Evolutionary conservation across 1,139 yeast genomes (phyloP).

Genomic region (Kurtzmaniella natalensis): DNA sequence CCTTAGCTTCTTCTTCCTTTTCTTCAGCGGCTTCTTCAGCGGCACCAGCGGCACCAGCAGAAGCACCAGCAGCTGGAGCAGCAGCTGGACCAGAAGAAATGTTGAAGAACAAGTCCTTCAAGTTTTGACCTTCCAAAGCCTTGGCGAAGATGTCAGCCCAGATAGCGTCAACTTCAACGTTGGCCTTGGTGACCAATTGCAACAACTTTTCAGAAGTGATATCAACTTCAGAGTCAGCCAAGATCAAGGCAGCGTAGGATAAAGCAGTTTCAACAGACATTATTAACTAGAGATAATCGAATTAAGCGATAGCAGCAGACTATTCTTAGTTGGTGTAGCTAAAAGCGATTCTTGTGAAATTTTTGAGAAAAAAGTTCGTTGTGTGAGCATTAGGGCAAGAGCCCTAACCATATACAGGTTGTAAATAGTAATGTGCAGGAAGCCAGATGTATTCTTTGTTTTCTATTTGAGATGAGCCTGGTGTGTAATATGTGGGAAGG

Average conservation of each 20-base stretch:
- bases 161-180: slow-evolving; percentile 50
- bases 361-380: slow-evolving; percentile 1
- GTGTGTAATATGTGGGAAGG: neutral
- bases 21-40: slow-evolving; percentile 49
- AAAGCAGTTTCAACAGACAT: slow-evolving; percentile 83
- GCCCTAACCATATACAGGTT: no score
- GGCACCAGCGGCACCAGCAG: slow-evolving; percentile 53
- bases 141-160: slow-evolving; percentile 82
- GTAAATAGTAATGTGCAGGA: neutral
- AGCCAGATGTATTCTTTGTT: no score
- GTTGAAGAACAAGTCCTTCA: slow-evolving; percentile 73
- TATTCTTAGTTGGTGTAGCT: slow-evolving; percentile 47
- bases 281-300: slow-evolving; percentile 43
- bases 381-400: slow-evolving; percentile 3
- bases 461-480: neutral
- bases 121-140: slow-evolving; percentile 76
- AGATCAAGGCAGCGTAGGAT: slow-evolving; percentile 85
- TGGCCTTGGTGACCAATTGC: slow-evolving; percentile 52
- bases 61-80: slow-evolving; percentile 54
- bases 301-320: slow-evolving; percentile 60
- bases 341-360: slow-evolving; percentile 3
- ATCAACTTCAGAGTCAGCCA: slow-evolving; percentile 80
- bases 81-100: slow-evolving; percentile 68
- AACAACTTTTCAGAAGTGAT: slow-evolving; percentile 73
- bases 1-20: slow-evolving; percentile 52